phyloP scores from a whole-genome alignment of 2,329 filamentous ascomycete genomes.

The Diaporthe sp. region DNA sequence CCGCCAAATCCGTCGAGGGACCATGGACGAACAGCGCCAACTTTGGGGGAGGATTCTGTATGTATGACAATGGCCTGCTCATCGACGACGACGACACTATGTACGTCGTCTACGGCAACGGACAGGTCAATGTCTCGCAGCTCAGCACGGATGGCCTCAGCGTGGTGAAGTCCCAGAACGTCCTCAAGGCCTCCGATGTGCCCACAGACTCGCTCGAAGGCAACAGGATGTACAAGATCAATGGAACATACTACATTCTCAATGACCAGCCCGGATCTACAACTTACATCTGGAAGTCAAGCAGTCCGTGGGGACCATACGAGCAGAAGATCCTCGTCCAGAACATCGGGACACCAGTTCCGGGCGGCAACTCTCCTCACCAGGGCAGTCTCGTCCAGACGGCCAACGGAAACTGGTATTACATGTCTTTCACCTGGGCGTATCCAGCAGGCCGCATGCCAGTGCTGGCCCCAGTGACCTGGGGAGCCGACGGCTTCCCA shows the following conservation, averaged over 20 bases:
- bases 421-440: slow-evolving; percentile 64
- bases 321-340: slow-evolving; percentile 55
- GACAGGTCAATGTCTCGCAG: slow-evolving; percentile 60
- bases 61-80: slow-evolving; percentile 68
- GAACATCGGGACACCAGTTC: slow-evolving; percentile 53
- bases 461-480: slow-evolving; percentile 65
- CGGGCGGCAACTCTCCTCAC: slow-evolving; percentile 57
- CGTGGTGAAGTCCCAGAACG: slow-evolving; percentile 54
- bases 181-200: slow-evolving; percentile 53
- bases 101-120: slow-evolving; percentile 66
- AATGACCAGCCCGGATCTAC: slow-evolving; percentile 55
- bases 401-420: slow-evolving; percentile 65
- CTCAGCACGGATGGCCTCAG: slow-evolving; percentile 59
- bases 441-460: slow-evolving; percentile 69
- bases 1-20: slow-evolving; percentile 51
- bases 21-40: slow-evolving; percentile 54
- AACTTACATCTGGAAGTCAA: slow-evolving; percentile 61
- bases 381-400: slow-evolving; percentile 68
- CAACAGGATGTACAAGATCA: slow-evolving; percentile 66
- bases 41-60: slow-evolving; percentile 54
- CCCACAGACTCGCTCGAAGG: slow-evolving; percentile 57
- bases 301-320: slow-evolving; percentile 64
- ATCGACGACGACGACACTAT: slow-evolving; percentile 69
- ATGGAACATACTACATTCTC: slow-evolving; percentile 66
- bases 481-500: slow-evolving; percentile 63